These are phyloP conservation scores for Cordyceps militaris DNA, from an alignment of 2,329 filamentous ascomycete genomes.

Conservation along the genomic window DNA sequence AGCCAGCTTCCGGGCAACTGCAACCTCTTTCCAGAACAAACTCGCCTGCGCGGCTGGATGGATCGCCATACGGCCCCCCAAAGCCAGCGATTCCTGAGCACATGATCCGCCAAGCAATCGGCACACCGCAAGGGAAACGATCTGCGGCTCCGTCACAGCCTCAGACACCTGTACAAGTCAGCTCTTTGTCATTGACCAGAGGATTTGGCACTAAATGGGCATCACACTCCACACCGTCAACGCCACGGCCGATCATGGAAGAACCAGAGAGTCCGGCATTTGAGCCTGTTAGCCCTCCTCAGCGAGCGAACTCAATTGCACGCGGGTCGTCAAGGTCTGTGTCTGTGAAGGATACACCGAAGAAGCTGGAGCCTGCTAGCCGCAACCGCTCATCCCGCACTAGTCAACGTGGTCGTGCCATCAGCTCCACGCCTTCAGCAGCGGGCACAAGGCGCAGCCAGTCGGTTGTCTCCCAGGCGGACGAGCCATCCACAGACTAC, in stretches of 20 bases:
- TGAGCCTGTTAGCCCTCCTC: constrained; percentile 53
- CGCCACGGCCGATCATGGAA: constrained; percentile 35
- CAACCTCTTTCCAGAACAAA: constrained; percentile 20
- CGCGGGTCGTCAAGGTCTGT: constrained; percentile 23
- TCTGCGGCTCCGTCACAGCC: constrained; percentile 25
- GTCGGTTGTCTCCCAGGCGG: constrained; percentile 39
- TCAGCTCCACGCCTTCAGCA: constrained; percentile 30
- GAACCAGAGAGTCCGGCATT: constrained; percentile 45
- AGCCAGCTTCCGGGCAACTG: constrained; percentile 21
- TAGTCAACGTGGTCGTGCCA: constrained; percentile 27
- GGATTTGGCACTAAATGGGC: constrained; percentile 53
- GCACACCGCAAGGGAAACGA: constrained; percentile 27
- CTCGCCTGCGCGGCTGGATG: constrained; percentile 24
- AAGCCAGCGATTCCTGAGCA: constrained; percentile 34
- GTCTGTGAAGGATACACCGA: constrained; percentile 13
- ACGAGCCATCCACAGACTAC: constrained; percentile 41
- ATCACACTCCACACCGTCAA: constrained; percentile 49
- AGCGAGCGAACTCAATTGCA: constrained; percentile 30
- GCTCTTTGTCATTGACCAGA: constrained; percentile 23
- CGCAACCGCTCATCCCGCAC: constrained; percentile 31
- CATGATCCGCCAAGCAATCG: constrained; percentile 33
- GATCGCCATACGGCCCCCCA: constrained; percentile 28
- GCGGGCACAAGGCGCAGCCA: constrained; percentile 34
- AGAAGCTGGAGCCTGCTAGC: constrained; percentile 15
- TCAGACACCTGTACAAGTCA: constrained; percentile 28